phyloP scores from a whole-genome alignment of 108 stramenopile species.

The Schizochytrium sp. region DNA sequence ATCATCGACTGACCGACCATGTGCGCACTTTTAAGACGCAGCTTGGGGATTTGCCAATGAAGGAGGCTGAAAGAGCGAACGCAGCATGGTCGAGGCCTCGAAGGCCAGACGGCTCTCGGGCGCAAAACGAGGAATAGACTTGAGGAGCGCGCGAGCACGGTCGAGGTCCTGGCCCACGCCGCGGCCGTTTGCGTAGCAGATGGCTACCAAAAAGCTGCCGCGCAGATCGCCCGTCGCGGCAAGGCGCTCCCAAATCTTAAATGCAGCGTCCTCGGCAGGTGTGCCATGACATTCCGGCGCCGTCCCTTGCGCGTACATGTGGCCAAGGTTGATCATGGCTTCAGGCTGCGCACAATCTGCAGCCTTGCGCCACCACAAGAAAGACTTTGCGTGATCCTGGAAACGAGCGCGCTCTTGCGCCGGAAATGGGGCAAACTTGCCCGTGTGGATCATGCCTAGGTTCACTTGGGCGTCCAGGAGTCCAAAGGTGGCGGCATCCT shows the following conservation, averaged over 20 bases:
- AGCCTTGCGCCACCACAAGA: neutral
- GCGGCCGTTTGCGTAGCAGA: neutral
- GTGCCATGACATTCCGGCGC: neutral
- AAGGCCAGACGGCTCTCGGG: neutral
- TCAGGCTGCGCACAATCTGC: neutral
- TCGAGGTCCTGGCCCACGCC: neutral
- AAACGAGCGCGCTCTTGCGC: neutral
- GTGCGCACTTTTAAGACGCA: too few relatives aligned
- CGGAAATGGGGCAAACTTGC: neutral
- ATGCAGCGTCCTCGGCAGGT: neutral
- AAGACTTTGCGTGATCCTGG: neutral
- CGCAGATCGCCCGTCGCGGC: neutral
- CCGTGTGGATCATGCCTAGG: neutral
- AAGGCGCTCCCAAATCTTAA: neutral
- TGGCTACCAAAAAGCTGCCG: neutral
- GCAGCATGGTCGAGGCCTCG: neutral
- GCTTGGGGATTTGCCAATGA: too few relatives aligned
- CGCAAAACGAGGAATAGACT: neutral
- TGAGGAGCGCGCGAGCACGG: neutral
- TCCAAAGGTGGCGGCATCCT: neutral
- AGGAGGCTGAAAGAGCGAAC: too few relatives aligned
- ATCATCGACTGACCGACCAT: too few relatives aligned
- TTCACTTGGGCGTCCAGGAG: neutral
- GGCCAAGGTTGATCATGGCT: neutral
- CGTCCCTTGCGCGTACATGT: conserved; percentile 31